Evolutionary conservation across 73 alveolate genomes (phyloP).

Genomic region (Uronychia setigera): DNA sequence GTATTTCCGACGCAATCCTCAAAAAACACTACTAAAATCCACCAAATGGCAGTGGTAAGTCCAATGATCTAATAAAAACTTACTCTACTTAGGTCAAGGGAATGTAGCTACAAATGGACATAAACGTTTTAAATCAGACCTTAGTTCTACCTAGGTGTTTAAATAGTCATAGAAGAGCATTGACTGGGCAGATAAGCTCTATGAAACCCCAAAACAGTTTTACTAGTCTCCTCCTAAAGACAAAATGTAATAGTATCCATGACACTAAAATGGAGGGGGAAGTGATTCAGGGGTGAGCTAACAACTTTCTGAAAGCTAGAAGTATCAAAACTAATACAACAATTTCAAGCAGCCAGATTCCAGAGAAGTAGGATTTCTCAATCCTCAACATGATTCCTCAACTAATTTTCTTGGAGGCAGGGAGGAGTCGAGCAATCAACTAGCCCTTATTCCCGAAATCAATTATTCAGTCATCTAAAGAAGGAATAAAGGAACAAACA

Average conservation of each 20-base stretch:
- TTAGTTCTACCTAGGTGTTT: background rate
- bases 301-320: too few relatives aligned
- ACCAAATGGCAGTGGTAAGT: background rate
- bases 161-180: background rate
- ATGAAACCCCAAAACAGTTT: background rate
- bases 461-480: background rate
- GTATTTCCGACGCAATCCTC: background rate
- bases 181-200: background rate
- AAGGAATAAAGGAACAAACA: background rate
- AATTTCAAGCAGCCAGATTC: background rate
- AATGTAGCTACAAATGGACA: background rate
- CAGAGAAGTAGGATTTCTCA: background rate
- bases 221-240: background rate
- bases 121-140: background rate
- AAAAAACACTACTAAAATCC: background rate
- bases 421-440: background rate
- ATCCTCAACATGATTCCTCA: background rate
- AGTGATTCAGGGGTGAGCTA: too few relatives aligned
- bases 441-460: background rate
- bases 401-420: background rate
- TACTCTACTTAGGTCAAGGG: background rate
- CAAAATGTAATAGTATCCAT: background rate
- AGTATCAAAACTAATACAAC: too few relatives aligned
- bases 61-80: too few relatives aligned
- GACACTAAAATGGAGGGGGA: too few relatives aligned